Conservation (phyloP, 306 rosid species). For the Sechiopsis laciniata region DNA sequence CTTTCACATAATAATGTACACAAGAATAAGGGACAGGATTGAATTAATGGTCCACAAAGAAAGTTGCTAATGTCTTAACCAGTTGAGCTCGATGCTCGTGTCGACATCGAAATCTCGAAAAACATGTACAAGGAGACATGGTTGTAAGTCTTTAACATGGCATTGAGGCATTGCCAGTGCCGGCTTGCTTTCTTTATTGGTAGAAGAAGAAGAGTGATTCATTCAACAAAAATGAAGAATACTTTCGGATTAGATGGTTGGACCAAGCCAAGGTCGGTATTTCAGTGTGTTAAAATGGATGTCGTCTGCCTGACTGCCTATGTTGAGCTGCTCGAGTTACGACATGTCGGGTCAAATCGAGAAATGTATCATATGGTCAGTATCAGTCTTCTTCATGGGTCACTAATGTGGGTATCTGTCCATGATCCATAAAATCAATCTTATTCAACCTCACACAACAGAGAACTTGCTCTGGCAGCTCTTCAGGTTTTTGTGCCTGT, state of each 20-base stretch:
- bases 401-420: constrained; percentile 78
- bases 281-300: not conserved
- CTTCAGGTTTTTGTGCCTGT: constrained; percentile 92
- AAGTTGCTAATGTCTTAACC: not conserved
- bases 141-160: not conserved
- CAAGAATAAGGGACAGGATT: not conserved
- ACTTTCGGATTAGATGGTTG: not conserved
- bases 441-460: constrained; percentile 75
- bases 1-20: no score
- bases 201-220: constrained; percentile 5
- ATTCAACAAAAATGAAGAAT: constrained; percentile 8
- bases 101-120: not conserved
- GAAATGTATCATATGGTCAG: constrained; percentile 9
- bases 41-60: not conserved
- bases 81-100: not conserved
- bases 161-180: constrained; percentile 19
- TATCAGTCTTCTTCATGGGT: constrained; percentile 32
- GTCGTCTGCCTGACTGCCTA: not conserved
- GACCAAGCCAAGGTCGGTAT: not conserved
- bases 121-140: constrained; percentile 4
- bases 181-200: constrained; percentile 3
- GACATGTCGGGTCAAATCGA: not conserved
- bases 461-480: constrained; percentile 77
- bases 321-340: not conserved
- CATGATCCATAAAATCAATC: constrained; percentile 69